These are phyloP conservation scores for Entomortierella lignicola DNA, from an alignment of 192 early-diverging fungal genomes.

Conservation along the genomic window DNA sequence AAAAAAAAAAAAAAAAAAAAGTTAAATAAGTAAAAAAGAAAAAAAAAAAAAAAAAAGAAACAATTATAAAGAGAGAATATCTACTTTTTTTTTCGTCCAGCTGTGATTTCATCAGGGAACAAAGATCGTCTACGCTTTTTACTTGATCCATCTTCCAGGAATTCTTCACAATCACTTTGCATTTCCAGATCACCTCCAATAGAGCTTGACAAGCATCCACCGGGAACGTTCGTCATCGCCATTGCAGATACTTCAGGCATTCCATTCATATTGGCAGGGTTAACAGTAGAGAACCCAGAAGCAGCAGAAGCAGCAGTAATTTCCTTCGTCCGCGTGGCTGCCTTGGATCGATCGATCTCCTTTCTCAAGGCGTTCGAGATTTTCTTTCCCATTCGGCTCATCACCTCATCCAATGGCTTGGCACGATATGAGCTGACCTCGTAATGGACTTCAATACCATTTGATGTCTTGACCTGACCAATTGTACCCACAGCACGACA, in stretches of 20 bases:
- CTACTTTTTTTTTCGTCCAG: slow-evolving; percentile 5
- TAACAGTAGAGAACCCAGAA: not conserved
- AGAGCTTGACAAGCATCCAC: not conserved
- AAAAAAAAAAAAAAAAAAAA: too few relatives aligned
- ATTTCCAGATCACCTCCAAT: slow-evolving; percentile 20
- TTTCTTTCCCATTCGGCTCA: slow-evolving; percentile 55
- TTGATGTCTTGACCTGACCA: slow-evolving; percentile 47
- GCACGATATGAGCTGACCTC: slow-evolving; percentile 40
- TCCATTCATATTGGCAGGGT: not conserved
- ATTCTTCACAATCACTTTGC: slow-evolving; percentile 6
- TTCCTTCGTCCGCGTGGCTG: slow-evolving; percentile 5
- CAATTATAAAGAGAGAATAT: not conserved
- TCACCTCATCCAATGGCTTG: slow-evolving; percentile 52
- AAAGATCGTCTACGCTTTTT: slow-evolving; percentile 14
- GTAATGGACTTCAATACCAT: slow-evolving; percentile 43
- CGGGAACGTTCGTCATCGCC: not conserved
- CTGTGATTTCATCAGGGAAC: not conserved
- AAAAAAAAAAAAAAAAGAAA: too few relatives aligned
- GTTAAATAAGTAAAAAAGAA: too few relatives aligned
- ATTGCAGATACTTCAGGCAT: not conserved
- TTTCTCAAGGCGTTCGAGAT: slow-evolving; percentile 31
- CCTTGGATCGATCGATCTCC: slow-evolving; percentile 47
- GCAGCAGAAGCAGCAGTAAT: slow-evolving; percentile 4
- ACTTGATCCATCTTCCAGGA: not conserved
- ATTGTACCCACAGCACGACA: slow-evolving; percentile 46